Evolutionary conservation across 2,329 filamentous ascomycete species (phyloP), one percentile per base, ranked within the genome.

Genomic region (Teratosphaeria nubilosa): DNA sequence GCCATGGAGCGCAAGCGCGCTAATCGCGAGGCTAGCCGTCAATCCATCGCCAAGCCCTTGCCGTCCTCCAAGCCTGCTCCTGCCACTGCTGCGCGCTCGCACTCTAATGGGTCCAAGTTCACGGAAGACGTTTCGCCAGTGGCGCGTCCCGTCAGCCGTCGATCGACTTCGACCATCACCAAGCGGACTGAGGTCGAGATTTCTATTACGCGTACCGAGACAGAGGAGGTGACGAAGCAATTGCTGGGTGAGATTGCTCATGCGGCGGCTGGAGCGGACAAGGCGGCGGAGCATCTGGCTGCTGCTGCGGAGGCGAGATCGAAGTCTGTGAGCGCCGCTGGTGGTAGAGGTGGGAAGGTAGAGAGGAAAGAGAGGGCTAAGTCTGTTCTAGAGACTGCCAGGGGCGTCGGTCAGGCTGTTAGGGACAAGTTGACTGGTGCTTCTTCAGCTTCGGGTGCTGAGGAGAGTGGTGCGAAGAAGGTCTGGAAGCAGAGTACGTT

Each of bases 401-500:
- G 61, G 55, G 60, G 50, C 48, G 51, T 62, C n/a, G 61, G 62
- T 2, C 57, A 58, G 27, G 63, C 59, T 57, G 56, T 60, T 58
- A 63, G 56, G 58, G 58, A 59, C 22, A 50, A 58, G 37, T 57
- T 58, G 41, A 32, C 24, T 9, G 58, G 59, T 14, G 54, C 48
- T 54, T 56, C 37, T 24, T 59, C 37, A 25, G 30, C 31, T 20
- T 25, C 41, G 51, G 27, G 30, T 20, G 27, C n/a, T 51, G 41
- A 34, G 10, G 58, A 41, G 13, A 41, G 52, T 24, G 57, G 10
- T 50, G 20, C 10, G 11, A 37, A 37, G 30, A 56, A 58, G 56
- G 41, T 48, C 2, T 51, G 62, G 57, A 65, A 58, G 62, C 64
- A 66, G 59, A 65, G 60, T 54, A 66, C 63, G 59, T 51, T 66